These are phyloP conservation scores for Stachybotrys echinatus DNA, from an alignment of 2,329 filamentous ascomycete genomes.

Conservation along the genomic window DNA sequence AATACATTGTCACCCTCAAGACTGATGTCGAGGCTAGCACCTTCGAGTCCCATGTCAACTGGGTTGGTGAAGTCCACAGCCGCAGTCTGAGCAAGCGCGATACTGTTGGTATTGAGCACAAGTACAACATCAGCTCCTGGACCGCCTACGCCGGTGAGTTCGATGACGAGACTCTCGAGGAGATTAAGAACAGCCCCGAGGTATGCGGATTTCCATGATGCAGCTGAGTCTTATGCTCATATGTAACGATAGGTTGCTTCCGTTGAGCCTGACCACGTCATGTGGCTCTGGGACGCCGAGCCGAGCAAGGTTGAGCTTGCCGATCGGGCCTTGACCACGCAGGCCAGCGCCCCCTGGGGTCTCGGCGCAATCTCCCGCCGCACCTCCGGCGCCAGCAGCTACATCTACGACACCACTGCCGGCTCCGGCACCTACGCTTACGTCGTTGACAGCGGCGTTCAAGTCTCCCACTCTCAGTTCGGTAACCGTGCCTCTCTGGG, in stretches of 20 bases:
- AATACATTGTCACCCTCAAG: constrained; percentile 59
- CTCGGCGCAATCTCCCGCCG: constrained; percentile 20
- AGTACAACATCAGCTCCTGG: constrained; percentile 20
- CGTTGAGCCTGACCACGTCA: constrained; percentile 16
- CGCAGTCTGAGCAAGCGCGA: constrained; percentile 46
- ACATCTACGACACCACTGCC: constrained; percentile 44
- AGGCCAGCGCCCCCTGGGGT: constrained; percentile 15
- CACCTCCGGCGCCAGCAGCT: constrained; percentile 20
- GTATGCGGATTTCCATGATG: too few species aligned
- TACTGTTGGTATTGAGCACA: constrained; percentile 24
- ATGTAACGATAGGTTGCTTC: constrained; percentile 14
- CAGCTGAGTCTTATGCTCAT: too few species aligned
- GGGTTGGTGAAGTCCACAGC: constrained; percentile 44
- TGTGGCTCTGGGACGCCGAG: constrained; percentile 9
- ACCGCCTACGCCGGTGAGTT: constrained; percentile 38
- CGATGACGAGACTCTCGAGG: constrained; percentile 30
- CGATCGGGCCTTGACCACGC: constrained; percentile 17
- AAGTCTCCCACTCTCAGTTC: constrained; percentile 45
- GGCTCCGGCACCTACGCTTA: constrained; percentile 50
- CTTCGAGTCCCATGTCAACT: constrained; percentile 41
- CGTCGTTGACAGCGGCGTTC: constrained; percentile 58
- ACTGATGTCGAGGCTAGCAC: constrained; percentile 34
- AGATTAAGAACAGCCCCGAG: constrained; percentile 33
- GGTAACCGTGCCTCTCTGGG: constrained; percentile 37
- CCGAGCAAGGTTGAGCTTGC: constrained; percentile 10